Evolutionary conservation across 2,329 filamentous ascomycete species (phyloP), one percentile per base, ranked within the genome.

Genomic region (Neobulgaria alba): DNA sequence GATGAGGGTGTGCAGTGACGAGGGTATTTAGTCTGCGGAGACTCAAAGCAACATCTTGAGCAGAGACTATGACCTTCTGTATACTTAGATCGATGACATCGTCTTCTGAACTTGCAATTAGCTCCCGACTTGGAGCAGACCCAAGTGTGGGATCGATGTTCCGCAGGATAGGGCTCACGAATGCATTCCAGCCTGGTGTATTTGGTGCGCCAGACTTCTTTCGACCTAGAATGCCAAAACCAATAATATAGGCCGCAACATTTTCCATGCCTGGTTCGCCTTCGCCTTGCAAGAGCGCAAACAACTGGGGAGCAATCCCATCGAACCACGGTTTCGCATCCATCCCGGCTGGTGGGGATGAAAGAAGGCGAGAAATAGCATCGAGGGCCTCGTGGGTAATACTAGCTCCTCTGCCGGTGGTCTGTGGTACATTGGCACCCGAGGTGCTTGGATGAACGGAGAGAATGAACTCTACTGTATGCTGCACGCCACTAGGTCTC

Each of bases 391-490:
- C 80, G 21, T 81, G 72, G 0, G 82, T 81, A 41, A 86, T 80
- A 31, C 72, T 73, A 3, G 78, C 72, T 1, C 77, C 76, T 56
- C 70, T 64, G 39, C 61, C 60, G 33, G 61, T 55, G 4, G 57
- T 57, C 2, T 40, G 41, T 3, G 49, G 39, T 38, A 41, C 41
- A 29, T 50, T 47, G 16, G 38, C 41, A 33, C 43, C 45, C 8
- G 46, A 39, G 33, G 45, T 57, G 23, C 54, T 59, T 0, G 80
- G 74, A 46, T 84, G 80, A 5, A 83, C 76, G 1, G 79, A 72
- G 42, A 84, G 81, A 26, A 86, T 68, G 54, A 85, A 85, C 54
- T 85, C 81, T 46, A 85, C 67, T 0, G 77, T 81, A 18, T 75
- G 72, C 23, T 81, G 71, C 10, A 86, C 77, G 14, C 82, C 82